Conservation (phyloP, 768 basidiomycete genomes). For the Mycena kentingensis region DNA sequence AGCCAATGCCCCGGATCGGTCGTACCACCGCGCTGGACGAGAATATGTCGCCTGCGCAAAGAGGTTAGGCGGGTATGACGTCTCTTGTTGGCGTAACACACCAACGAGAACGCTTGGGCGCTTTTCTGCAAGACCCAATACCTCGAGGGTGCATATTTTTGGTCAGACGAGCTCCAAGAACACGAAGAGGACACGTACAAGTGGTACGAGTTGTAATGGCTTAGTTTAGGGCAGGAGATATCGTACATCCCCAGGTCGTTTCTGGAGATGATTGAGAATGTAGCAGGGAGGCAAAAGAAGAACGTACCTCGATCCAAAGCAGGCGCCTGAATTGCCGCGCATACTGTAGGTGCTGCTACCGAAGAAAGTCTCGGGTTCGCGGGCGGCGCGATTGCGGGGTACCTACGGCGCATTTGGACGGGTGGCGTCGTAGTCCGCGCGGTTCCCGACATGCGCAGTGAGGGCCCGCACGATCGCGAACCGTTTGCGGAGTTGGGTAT, state of each 20-base stretch:
- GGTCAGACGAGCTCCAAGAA: not conserved
- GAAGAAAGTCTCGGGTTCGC: conserved; percentile 37
- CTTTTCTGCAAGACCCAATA: conserved; percentile 59
- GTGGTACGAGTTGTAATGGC: conserved; percentile 33
- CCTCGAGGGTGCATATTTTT: conserved; percentile 34
- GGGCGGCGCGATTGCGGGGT: conserved; percentile 36
- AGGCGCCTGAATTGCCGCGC: conserved; percentile 50
- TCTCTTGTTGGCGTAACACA: conserved; percentile 25
- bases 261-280: conserved; percentile 29
- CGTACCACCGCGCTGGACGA: conserved; percentile 46
- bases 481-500: conserved; percentile 40
- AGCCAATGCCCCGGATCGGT: conserved; percentile 49
- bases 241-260: conserved; percentile 42
- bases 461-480: conserved; percentile 54
- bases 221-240: conserved; percentile 38
- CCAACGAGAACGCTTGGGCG: conserved; percentile 60
- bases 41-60: conserved; percentile 57
- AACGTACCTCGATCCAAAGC: conserved; percentile 52
- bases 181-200: conserved; percentile 33
- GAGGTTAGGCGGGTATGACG: not conserved
- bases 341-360: conserved; percentile 43
- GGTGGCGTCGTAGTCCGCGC: conserved; percentile 46
- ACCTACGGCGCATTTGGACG: conserved; percentile 49
- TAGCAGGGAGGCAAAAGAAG: not conserved
- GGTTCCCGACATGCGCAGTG: conserved; percentile 47